Conservation (phyloP, 257 asterid genomes). For the Lavandula angustifolia region DNA sequence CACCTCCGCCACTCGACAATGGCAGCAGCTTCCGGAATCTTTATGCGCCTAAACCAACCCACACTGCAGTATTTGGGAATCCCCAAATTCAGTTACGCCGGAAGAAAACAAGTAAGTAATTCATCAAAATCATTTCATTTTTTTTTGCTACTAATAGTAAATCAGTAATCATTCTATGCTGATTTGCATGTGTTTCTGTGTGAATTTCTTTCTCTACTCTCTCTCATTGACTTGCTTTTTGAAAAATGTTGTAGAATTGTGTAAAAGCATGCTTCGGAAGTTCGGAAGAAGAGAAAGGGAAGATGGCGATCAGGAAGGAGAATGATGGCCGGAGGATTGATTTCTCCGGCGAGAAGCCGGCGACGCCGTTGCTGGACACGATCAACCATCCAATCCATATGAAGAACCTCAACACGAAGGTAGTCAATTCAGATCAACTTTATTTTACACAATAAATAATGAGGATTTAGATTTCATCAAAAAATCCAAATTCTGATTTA, state of each 20-base stretch:
- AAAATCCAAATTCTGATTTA: too few relatives aligned
- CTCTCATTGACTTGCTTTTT: not conserved
- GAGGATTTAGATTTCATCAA: too few relatives aligned
- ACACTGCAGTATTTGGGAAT: not conserved
- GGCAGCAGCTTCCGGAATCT: constrained; percentile 6
- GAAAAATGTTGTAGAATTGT: not conserved
- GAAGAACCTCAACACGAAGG: constrained; percentile 12
- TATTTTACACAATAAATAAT: not conserved
- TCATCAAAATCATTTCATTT: not conserved
- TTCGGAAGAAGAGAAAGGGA: not conserved
- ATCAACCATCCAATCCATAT: constrained; percentile 26
- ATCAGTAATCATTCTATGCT: not conserved
- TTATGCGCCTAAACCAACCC: not conserved
- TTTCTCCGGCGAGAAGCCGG: constrained; percentile 22
- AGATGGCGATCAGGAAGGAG: not conserved
- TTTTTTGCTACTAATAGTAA: too few relatives aligned
- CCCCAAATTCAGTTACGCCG: not conserved
- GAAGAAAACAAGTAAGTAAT: constrained; percentile 5
- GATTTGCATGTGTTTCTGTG: not conserved
- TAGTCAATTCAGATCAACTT: not conserved
- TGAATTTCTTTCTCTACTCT: not conserved
- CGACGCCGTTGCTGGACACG: constrained; percentile 25
- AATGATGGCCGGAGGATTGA: not conserved
- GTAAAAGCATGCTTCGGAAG: constrained; percentile 12
- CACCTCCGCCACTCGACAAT: not conserved